Base-by-base conservation (phyloP, 2,329 filamentous ascomycete species). In the Chaetomium sp. region DNA sequence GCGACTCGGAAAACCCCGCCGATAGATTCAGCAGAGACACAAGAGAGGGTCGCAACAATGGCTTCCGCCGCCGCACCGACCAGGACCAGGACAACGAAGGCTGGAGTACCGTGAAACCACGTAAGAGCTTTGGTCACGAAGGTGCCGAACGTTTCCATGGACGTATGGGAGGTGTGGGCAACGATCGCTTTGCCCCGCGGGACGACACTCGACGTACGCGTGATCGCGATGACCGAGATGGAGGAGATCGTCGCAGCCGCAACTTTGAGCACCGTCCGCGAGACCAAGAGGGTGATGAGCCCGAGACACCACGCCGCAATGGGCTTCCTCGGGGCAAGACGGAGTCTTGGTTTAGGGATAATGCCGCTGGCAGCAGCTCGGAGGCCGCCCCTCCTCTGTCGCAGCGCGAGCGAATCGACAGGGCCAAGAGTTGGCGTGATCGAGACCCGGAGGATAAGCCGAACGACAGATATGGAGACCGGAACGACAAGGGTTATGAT, bases 321-420 rank as follows among this genome's bases (percentile, higher is more conserved):
- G 84, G 83, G 33, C 74, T 79, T 46, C 78, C 76, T 55, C 82
- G 88, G 65, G 84, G 78, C 60, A 85, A 85, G 70, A 76, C 84
- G 49, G 89, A 85, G 56, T 82, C 84, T n/a, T 95, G 88, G 91
- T 86, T 84, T 67, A 85, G 83, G 67, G 84, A 84, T 49, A 69
- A 60, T 36, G 64, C 55, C 27, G 70, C 73, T 32, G 67, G 69
- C 48, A 66, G 70, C 44, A 64, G 50, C 43, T 70, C 73, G 37
- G 68, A 70, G 19, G 19, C 19, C 38, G 69, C 59, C 66, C 76
- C 60, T 66, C 75, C 64, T 68, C 71, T 65, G 7, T 65, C 67
- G n/a, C 66, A 68, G 53, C 77, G 78, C 42, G 79, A 82, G 62
- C 79, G 79, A 46, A 80, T 81, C 56, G 80, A 83, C 60, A 76